phyloP scores from a whole-genome alignment of 306 rosid species.

The Pterocarpus macrocarpus region DNA sequence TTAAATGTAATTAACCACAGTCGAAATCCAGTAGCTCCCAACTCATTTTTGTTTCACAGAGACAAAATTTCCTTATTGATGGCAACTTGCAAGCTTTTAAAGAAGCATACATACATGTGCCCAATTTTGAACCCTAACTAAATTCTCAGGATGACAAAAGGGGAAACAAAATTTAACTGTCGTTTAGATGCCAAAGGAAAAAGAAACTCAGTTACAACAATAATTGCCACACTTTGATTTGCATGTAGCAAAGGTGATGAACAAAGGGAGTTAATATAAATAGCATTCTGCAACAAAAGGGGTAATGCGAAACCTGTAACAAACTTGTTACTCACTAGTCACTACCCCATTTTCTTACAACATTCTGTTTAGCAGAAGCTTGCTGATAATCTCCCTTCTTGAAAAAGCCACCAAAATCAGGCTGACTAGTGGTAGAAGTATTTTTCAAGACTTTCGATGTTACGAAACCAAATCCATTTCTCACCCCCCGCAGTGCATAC shows the following conservation, averaged over 20 bases:
- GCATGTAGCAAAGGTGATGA: constrained; percentile 35
- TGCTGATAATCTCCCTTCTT: constrained; percentile 59
- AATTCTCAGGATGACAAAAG: constrained; percentile 18
- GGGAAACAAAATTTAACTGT: not conserved
- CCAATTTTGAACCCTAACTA: constrained; percentile 19
- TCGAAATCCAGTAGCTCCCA: constrained; percentile 18
- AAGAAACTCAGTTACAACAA: constrained; percentile 26
- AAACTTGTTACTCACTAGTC: constrained; percentile 56
- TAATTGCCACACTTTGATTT: constrained; percentile 28
- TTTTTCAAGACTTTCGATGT: constrained; percentile 65
- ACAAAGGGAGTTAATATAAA: constrained; percentile 18
- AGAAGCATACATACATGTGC: constrained; percentile 9
- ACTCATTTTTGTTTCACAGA: constrained; percentile 18
- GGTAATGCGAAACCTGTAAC: constrained; percentile 48
- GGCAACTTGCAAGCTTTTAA: constrained; percentile 29
- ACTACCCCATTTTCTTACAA: constrained; percentile 83
- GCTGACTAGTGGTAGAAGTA: constrained; percentile 50
- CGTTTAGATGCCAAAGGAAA: constrained; percentile 9
- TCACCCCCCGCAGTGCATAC: constrained; percentile 82
- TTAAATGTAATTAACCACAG: not conserved
- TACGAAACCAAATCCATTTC: constrained; percentile 69
- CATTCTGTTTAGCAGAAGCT: constrained; percentile 84
- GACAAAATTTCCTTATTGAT: constrained; percentile 17
- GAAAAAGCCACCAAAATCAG: constrained; percentile 49
- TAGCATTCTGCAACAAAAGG: constrained; percentile 17